Evolutionary conservation across 371 early-diverging fungal species (phyloP), one percentile per base, ranked within the genome.

Genomic region (Mucor irregularis): DNA sequence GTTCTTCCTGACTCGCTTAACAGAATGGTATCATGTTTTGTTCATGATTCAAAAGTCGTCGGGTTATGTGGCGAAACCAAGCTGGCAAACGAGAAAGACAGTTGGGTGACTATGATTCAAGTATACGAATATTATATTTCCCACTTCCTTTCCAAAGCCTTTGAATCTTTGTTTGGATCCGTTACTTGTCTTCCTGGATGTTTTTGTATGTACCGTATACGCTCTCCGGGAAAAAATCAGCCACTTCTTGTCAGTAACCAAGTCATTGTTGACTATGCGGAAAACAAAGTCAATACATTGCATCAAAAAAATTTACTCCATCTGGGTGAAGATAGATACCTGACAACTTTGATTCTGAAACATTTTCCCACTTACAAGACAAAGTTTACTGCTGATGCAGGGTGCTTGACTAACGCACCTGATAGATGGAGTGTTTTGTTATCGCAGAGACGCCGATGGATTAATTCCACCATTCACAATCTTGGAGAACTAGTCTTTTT

Each of bases 71-170:
- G 96, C 24, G 96, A 96, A 72, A 96, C 96, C 8, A 73, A 69
- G 50, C 78, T 96, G 37, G 86, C 94, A 5, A 96, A 96, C 67
- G 91, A 93, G 61, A 90, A 90, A 56, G 81, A 82, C 46, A 86
- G 92, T 39, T 93, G 91, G 90, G 93, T 94, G 5, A 96, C 98
- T 14, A 96, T 96, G 93, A 94, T 98, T 70, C 99, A 99, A 68
- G 97, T 99, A 13, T 96, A 93, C 69, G 96, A 95, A 65, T 96
- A 99, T 82, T 99, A 94, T 67, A 98, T 98, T 59, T 95, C 96
- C 31, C 99, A 98, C 74, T 96, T 97, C 66, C 66, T 98, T 45
- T 85, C 93, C 17, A 98, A 98, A 74, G 90, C 99, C 0, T 99
- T 99, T 76, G 99, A 99, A 77, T 94, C 95, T 21, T 82, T 99